These are phyloP conservation scores for Russula brevipes DNA, from an alignment of 768 basidiomycete species.

Conservation along the genomic window DNA sequence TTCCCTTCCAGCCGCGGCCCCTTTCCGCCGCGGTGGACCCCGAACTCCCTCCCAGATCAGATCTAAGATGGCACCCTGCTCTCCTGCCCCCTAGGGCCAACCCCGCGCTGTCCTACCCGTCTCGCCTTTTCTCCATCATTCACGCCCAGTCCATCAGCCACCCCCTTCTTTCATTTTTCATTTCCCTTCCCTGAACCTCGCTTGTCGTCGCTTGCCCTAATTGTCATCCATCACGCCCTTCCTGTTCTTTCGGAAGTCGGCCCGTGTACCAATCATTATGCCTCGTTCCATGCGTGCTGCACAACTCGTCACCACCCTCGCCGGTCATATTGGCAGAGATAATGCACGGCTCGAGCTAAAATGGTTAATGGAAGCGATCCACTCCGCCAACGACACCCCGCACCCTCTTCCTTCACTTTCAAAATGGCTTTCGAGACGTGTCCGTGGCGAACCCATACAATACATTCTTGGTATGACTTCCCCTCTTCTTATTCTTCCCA, in stretches of 20 bases:
- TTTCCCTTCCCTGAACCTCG: background rate
- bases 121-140: background rate
- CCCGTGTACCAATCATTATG: background rate
- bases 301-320: slow-evolving; percentile 31
- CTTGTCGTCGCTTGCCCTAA: background rate
- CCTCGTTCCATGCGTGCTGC: slow-evolving; percentile 5
- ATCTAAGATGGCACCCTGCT: background rate
- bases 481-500: background rate
- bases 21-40: background rate
- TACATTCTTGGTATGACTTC: slow-evolving; percentile 73
- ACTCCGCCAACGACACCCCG: background rate
- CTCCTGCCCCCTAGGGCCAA: too few species aligned
- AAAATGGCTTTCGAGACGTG: slow-evolving; percentile 54
- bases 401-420: slow-evolving; percentile 31
- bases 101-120: background rate
- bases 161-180: background rate
- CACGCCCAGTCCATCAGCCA: background rate
- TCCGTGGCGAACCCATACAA: slow-evolving; percentile 74
- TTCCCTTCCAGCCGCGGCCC: background rate
- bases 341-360: slow-evolving; percentile 40
- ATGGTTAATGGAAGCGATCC: slow-evolving; percentile 43
- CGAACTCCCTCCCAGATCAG: background rate
- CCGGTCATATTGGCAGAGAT: slow-evolving; percentile 33
- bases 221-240: background rate
- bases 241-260: background rate